These are phyloP conservation scores for Colletotrichum aenigma DNA, from an alignment of 2,329 filamentous ascomycete species.

Conservation along the genomic window DNA sequence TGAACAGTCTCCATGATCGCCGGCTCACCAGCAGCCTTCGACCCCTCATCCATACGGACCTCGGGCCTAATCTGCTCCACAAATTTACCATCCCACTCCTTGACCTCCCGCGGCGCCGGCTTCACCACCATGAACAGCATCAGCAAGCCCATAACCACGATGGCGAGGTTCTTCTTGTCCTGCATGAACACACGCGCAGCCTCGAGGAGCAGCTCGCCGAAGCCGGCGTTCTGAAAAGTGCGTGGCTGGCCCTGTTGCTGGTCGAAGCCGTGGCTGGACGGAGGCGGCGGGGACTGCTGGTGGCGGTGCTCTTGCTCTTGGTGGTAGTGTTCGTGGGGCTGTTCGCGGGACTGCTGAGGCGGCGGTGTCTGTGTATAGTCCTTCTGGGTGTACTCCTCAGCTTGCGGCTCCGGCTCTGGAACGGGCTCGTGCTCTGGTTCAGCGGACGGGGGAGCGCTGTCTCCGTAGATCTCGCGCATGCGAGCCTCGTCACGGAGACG, in stretches of 20 bases:
- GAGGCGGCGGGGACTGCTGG: conserved; percentile 24
- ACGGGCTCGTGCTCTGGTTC: conserved; percentile 12
- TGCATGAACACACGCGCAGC: conserved; percentile 58
- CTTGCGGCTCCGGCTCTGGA: conserved; percentile 12
- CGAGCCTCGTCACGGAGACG: conserved; percentile 53
- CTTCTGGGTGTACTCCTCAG: neutral
- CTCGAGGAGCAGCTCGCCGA: conserved; percentile 59
- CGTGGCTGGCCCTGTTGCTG: conserved; percentile 21
- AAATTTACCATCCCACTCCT: conserved; percentile 25
- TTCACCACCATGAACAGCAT: conserved; percentile 52
- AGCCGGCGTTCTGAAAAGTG: conserved; percentile 46
- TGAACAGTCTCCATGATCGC: neutral
- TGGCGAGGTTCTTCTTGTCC: conserved; percentile 65
- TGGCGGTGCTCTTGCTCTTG: conserved; percentile 22
- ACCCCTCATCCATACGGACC: neutral
- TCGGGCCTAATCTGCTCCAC: conserved; percentile 22
- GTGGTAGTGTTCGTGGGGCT: conserved; percentile 13
- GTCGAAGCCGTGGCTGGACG: conserved; percentile 31
- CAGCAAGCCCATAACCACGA: conserved; percentile 57
- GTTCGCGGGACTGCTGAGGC: neutral
- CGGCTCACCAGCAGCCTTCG: neutral
- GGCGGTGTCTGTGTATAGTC: neutral
- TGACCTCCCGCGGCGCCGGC: conserved; percentile 26
- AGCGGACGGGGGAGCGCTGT: conserved; percentile 23
- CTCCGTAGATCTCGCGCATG: conserved; percentile 58